Evolutionary conservation across 768 basidiomycete genomes (phyloP).

Genomic region (Tricholoma flavovirens): DNA sequence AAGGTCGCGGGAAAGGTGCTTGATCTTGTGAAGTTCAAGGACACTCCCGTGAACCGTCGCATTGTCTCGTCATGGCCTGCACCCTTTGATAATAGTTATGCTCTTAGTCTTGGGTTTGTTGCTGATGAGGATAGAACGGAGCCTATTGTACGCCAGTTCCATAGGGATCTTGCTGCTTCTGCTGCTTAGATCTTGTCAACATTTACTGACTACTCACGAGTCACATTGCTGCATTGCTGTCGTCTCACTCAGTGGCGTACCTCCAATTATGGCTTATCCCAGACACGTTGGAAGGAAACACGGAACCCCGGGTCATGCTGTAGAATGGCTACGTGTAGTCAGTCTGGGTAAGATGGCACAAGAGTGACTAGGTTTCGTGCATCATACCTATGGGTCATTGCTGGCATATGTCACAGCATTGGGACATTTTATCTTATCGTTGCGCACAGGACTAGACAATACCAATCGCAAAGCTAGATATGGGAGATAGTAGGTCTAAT

Average conservation of each 20-base stretch:
- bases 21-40: conserved; percentile 40
- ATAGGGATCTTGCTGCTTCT: conserved; percentile 20
- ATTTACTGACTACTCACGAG: too few species aligned
- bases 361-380: too few species aligned
- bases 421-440: not conserved
- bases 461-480: not conserved
- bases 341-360: too few species aligned
- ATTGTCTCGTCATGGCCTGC: conserved; percentile 46
- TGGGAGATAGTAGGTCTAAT: not conserved
- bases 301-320: too few species aligned
- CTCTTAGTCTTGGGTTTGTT: conserved; percentile 37
- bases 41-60: conserved; percentile 36
- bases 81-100: conserved; percentile 38
- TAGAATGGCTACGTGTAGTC: too few species aligned
- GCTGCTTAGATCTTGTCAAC: conserved; percentile 5
- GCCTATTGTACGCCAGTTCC: conserved; percentile 34
- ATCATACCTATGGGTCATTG: too few species aligned
- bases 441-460: not conserved
- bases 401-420: too few species aligned
- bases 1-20: conserved; percentile 46
- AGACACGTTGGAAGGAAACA: too few species aligned
- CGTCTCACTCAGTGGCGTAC: too few species aligned
- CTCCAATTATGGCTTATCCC: too few species aligned
- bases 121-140: conserved; percentile 43
- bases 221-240: too few species aligned